Percentiles rank a stretch among this genome's conserved stretches.
Evolutionary conservation across 2,329 filamentous ascomycete genomes (phyloP).

Genomic region (Grosmannia huntii): DNA sequence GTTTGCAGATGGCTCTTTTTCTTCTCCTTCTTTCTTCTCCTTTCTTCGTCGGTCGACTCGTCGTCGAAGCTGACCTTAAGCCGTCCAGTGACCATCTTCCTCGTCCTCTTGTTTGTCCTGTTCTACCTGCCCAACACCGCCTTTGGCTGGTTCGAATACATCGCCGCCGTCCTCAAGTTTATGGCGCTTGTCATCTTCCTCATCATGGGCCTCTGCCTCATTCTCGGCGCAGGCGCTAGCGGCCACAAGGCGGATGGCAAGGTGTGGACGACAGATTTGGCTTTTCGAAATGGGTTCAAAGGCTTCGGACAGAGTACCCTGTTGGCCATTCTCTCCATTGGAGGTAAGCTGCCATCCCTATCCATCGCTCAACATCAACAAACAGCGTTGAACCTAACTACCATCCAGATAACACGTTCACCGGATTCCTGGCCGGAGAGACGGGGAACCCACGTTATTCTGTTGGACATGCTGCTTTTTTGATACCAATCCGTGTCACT

Average conservation of each 20-base stretch:
- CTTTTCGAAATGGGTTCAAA: constrained; percentile 47
- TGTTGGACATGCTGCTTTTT: constrained; percentile 71
- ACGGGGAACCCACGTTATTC: constrained; percentile 56
- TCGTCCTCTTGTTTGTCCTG: neutral
- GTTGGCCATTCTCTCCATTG: constrained; percentile 1
- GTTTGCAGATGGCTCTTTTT: neutral
- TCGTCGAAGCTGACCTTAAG: too few relatives aligned
- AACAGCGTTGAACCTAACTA: too few relatives aligned
- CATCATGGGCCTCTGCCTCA: constrained; percentile 44
- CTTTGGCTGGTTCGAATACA: constrained; percentile 4
- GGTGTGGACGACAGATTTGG: constrained; percentile 35
- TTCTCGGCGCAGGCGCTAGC: constrained; percentile 45
- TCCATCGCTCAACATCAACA: neutral
- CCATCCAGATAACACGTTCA: constrained; percentile 2
- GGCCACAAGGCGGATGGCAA: constrained; percentile 24
- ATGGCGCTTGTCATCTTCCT: constrained; percentile 48
- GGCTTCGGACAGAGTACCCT: constrained; percentile 1
- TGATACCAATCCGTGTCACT: constrained; percentile 32
- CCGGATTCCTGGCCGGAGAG: constrained; percentile 39
- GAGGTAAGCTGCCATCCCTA: neutral
- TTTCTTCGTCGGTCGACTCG: too few relatives aligned
- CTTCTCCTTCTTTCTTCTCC: too few relatives aligned
- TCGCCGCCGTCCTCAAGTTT: constrained; percentile 41
- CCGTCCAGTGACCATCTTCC: constrained; percentile 1
- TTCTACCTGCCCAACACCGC: neutral